Conservation (phyloP, 768 basidiomycete genomes). For the Collybia mongolica region DNA sequence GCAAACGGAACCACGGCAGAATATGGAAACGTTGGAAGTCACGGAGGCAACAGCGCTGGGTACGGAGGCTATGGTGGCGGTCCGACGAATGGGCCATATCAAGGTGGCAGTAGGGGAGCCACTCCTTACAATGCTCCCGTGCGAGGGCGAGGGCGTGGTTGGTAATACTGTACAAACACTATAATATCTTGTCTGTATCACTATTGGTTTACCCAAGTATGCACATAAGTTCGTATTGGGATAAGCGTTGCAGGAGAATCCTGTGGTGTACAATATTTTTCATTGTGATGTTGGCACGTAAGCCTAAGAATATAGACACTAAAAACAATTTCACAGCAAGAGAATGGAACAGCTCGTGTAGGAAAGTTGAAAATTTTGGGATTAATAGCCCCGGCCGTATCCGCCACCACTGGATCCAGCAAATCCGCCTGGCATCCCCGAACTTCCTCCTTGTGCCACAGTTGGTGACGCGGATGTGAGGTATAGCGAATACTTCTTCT, state of each 20-base stretch:
- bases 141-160: slow-evolving; percentile 53
- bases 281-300: not conserved
- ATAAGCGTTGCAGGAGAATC: no score
- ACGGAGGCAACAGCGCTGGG: slow-evolving; percentile 25
- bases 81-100: slow-evolving; percentile 14
- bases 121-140: slow-evolving; percentile 23
- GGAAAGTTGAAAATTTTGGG: not conserved
- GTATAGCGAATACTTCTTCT: slow-evolving; percentile 65
- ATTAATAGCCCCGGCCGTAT: slow-evolving; percentile 9
- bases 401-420: slow-evolving; percentile 8
- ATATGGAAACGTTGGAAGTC: slow-evolving; percentile 28
- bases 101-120: slow-evolving; percentile 27
- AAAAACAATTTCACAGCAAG: no score
- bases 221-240: not conserved
- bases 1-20: slow-evolving; percentile 7
- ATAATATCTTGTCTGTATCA: slow-evolving; percentile 3
- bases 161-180: slow-evolving; percentile 22
- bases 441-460: slow-evolving; percentile 16
- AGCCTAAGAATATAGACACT: no score
- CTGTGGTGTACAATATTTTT: not conserved
- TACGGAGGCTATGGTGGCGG: slow-evolving; percentile 29
- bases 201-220: not conserved
- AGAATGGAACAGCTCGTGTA: no score
- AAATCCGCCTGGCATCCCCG: slow-evolving; percentile 17
- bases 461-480: slow-evolving; percentile 45